These are phyloP conservation scores for Schoenoplectus triqueter DNA, from an alignment of 202 grass and related monocot genomes.

Conservation along the genomic window DNA sequence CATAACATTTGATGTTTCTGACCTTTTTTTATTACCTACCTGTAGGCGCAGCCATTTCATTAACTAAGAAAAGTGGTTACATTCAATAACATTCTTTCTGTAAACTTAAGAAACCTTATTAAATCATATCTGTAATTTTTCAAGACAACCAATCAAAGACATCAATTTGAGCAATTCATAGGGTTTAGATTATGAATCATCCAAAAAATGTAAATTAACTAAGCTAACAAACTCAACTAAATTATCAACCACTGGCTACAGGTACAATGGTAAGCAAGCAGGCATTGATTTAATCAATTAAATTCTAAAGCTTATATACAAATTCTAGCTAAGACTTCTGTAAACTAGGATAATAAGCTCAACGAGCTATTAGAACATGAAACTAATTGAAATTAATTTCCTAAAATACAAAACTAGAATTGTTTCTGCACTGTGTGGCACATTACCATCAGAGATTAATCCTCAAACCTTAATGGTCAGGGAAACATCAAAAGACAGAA, in stretches of 20 bases:
- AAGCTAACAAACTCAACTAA: background rate
- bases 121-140: too few relatives aligned
- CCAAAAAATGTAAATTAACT: background rate
- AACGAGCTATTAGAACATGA: background rate
- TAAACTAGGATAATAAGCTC: background rate
- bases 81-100: too few relatives aligned
- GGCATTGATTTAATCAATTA: constrained; percentile 1
- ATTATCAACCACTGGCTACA: background rate
- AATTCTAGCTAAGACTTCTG: background rate
- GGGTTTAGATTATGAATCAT: background rate
- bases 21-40: too few relatives aligned
- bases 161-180: background rate
- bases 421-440: background rate
- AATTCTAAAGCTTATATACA: constrained; percentile 8
- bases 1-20: too few relatives aligned
- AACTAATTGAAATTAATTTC: constrained; percentile 12
- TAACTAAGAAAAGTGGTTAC: too few relatives aligned
- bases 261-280: background rate
- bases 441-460: background rate
- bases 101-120: too few relatives aligned
- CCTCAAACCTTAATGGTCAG: background rate
- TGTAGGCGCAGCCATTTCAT: too few relatives aligned
- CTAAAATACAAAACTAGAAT: background rate
- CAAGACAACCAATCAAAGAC: too few relatives aligned
- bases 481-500: constrained; percentile 5